These are phyloP conservation scores for Trichoderma parareesei DNA, from an alignment of 495 filamentous ascomycete species.

Conservation along the genomic window DNA sequence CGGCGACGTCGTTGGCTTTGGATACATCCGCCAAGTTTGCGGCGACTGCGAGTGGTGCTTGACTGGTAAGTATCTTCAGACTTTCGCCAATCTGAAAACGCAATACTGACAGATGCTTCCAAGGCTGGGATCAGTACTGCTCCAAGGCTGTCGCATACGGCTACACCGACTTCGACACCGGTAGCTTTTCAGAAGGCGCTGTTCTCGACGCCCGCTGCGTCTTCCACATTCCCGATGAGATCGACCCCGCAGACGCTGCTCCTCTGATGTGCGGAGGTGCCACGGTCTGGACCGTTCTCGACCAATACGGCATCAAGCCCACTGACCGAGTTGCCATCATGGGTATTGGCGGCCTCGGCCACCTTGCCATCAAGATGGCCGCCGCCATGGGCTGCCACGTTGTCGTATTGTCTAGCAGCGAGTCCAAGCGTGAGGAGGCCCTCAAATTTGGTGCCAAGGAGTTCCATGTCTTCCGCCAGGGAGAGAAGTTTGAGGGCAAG, in stretches of 20 bases:
- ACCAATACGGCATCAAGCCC: slow-evolving; percentile 63
- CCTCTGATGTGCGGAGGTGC: slow-evolving; percentile 83
- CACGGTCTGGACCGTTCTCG: slow-evolving; percentile 67
- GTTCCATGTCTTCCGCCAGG: slow-evolving; percentile 69
- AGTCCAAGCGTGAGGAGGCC: slow-evolving; percentile 61
- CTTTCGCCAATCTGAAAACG: slow-evolving; percentile 46
- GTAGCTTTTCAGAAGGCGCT: slow-evolving; percentile 59
- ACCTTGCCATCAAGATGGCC: slow-evolving; percentile 59
- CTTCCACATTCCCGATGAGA: slow-evolving; percentile 63
- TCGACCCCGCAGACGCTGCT: slow-evolving; percentile 48
- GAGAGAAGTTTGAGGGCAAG: slow-evolving; percentile 46
- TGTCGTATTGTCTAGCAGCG: slow-evolving; percentile 66
- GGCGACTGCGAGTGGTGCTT: slow-evolving; percentile 2
- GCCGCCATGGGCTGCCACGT: slow-evolving; percentile 73
- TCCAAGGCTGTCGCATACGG: slow-evolving; percentile 57
- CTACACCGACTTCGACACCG: slow-evolving; percentile 52
- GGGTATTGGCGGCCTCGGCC: slow-evolving; percentile 75
- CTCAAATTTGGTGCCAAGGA: slow-evolving; percentile 56
- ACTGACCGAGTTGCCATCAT: slow-evolving; percentile 77
- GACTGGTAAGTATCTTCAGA: slow-evolving; percentile 26
- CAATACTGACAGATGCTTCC: slow-evolving; percentile 61
- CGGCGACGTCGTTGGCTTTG: slow-evolving; percentile 80
- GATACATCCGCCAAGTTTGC: slow-evolving; percentile 1
- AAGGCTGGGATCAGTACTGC: slow-evolving; percentile 64
- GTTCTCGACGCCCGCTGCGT: slow-evolving; percentile 67